Conservation (phyloP, 352 stramenopile genomes). For the Thraustotheca clavata region DNA sequence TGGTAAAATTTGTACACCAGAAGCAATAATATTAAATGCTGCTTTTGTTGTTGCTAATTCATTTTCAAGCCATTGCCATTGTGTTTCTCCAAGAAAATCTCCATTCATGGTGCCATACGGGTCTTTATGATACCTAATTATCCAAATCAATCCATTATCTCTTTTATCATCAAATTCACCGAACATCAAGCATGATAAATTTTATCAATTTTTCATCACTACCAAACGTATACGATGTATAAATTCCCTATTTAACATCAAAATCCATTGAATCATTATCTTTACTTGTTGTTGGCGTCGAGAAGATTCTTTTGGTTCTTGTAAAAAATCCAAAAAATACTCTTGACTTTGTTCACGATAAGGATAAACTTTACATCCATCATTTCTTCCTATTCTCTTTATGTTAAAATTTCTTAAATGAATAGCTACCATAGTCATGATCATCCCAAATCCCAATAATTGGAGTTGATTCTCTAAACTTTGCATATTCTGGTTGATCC, state of each 20-base stretch:
- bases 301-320: slow-evolving; percentile 58
- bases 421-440: slow-evolving; percentile 76
- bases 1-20: slow-evolving; percentile 83
- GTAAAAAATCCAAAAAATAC: slow-evolving; percentile 80
- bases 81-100: slow-evolving; percentile 59
- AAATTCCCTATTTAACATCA: slow-evolving; percentile 43
- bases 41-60: slow-evolving; percentile 71
- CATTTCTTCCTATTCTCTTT: slow-evolving; percentile 42
- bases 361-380: slow-evolving; percentile 65
- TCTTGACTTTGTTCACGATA: slow-evolving; percentile 72
- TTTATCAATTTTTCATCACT: slow-evolving; percentile 60
- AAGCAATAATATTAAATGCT: slow-evolving; percentile 91
- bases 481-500: slow-evolving; percentile 52
- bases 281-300: slow-evolving; percentile 51
- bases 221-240: slow-evolving; percentile 72
- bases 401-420: background rate
- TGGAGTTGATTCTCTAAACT: slow-evolving; percentile 49
- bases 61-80: slow-evolving; percentile 82
- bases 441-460: slow-evolving; percentile 86
- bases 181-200: slow-evolving; percentile 80
- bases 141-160: background rate
- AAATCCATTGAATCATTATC: background rate
- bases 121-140: slow-evolving; percentile 55
- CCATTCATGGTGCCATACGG: slow-evolving; percentile 48
- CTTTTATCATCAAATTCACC: slow-evolving; percentile 25